Base-by-base conservation (phyloP, 805 yeast genomes). In the Wickerhamiella sorbophila region DNA sequence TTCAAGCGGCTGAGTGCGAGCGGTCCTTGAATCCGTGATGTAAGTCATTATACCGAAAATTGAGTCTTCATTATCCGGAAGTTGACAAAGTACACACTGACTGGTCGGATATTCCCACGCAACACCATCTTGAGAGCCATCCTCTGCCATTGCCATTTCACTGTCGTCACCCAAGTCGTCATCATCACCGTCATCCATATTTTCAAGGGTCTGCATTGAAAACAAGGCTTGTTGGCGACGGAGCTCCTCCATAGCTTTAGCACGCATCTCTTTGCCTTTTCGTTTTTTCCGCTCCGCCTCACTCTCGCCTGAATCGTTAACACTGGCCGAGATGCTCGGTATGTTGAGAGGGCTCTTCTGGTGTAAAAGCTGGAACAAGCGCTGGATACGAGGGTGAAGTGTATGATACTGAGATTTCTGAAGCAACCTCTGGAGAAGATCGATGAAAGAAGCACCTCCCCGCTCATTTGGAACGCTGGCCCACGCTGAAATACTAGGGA, bases 81-180 rank as follows among this genome's bases (percentile, higher is more conserved):
- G 81, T 50, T 84, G 86, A 57, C 95, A 85, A 14, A 85, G 62
- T 31, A 85, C 77, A 56, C 95, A 85, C 48, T 75, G 80, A 24
- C 75, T 75, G 24, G 74, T 75, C 0, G 93, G 91, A 51, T 72
- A 83, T 29, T 62, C 64, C 88, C 87, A 80, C 29, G 29, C 29
- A 1, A 69, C 44, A 4, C 39, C 52, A 8, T 24, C 29, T n/a
- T n/a, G n/a, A n/a, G n/a, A n/a, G n/a, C n/a, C n/a, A 6, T 24
- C 29, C 10, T 24, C 29, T 31, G 29, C 44, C 37, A 22, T 34
- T 18, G 45, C 50, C 12, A 40, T 38, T 12, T 46, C 55, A 17
- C n/a, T 31, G 2, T 2, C 16, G 3, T 53, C 62, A 19, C 57
- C 64, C 15, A 50, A 59, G n/a, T 57, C 64, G 17, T 48, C 53